Percentiles rank a stretch among this genome's conserved stretches.
These are phyloP conservation scores for Calonectria pseudoreteaudii DNA, from an alignment of 2,329 filamentous ascomycete genomes.

Conservation along the genomic window DNA sequence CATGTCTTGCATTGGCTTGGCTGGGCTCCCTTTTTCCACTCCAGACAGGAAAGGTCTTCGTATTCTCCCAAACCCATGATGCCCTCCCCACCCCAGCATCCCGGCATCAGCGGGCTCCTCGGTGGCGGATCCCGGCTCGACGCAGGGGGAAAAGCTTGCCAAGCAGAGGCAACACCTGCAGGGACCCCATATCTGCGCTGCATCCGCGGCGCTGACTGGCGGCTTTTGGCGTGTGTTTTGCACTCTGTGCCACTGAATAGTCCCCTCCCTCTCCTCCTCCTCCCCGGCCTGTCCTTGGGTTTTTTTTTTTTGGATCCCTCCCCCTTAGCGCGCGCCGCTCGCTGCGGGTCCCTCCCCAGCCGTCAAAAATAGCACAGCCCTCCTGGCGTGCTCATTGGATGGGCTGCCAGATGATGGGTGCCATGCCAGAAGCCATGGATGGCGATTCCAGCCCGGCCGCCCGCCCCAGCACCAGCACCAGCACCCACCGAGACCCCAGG, in stretches of 20 bases:
- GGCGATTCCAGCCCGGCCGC: not conserved
- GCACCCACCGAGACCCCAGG: not conserved
- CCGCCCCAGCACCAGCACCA: not conserved
- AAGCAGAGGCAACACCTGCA: not conserved
- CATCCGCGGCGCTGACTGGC: not conserved
- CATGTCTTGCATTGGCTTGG: constrained; percentile 15
- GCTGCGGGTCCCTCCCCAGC: constrained; percentile 15
- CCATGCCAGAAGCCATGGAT: constrained; percentile 3
- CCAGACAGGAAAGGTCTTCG: not conserved
- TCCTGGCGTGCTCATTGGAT: constrained; percentile 20
- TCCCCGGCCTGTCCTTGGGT: not conserved
- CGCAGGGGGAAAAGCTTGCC: constrained; percentile 8
- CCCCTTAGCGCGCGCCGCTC: constrained; percentile 1
- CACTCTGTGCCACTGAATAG: not conserved
- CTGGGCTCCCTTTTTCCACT: not conserved
- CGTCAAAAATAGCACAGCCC: constrained; percentile 43
- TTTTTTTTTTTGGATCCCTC: not conserved
- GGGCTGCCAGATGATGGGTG: constrained; percentile 14
- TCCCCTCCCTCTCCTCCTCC: no score
- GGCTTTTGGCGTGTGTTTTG: not conserved
- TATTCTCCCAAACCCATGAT: constrained; percentile 11
- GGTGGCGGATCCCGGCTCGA: constrained; percentile 4
- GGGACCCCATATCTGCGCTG: not conserved
- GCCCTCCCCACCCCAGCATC: not conserved
- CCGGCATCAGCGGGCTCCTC: constrained; percentile 17